Conservation (phyloP, 2,329 filamentous ascomycete species). For the Pyrenochaeta sp. region DNA sequence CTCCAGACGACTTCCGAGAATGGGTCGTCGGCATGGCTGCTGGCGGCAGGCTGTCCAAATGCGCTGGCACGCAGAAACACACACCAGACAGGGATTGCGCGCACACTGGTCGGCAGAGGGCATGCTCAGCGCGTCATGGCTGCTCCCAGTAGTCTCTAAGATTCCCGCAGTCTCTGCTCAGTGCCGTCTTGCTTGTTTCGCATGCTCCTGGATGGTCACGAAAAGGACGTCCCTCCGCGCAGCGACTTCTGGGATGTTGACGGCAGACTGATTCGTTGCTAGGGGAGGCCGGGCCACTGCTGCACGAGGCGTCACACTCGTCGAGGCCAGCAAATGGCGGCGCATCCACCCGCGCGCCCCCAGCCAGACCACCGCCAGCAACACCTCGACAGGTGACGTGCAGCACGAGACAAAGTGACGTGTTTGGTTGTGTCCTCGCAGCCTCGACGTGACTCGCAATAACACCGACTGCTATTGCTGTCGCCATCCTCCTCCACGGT, state of each 20-base stretch:
- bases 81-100: constrained; percentile 29
- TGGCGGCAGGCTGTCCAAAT: constrained; percentile 14
- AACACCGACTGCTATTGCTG: too few relatives aligned
- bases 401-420: too few relatives aligned
- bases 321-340: not conserved
- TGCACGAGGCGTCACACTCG: constrained; percentile 23
- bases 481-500: too few relatives aligned
- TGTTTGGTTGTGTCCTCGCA: too few relatives aligned
- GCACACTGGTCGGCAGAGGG: constrained; percentile 17
- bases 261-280: constrained; percentile 18
- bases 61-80: constrained; percentile 31
- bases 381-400: constrained; percentile 1
- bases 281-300: constrained; percentile 14
- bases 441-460: too few relatives aligned
- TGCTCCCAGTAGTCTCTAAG: constrained; percentile 18
- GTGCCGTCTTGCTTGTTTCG: constrained; percentile 17
- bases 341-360: not conserved
- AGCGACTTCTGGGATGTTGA: constrained; percentile 15
- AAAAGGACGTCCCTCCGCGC: constrained; percentile 11
- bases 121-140: constrained; percentile 29
- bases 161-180: constrained; percentile 23
- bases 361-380: too few relatives aligned
- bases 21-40: constrained; percentile 24
- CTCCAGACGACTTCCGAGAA: constrained; percentile 23
- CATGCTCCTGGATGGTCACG: constrained; percentile 13